phyloP scores from a whole-genome alignment of 2,329 filamentous ascomycete species.

The Colletotrichum tropicicola region DNA sequence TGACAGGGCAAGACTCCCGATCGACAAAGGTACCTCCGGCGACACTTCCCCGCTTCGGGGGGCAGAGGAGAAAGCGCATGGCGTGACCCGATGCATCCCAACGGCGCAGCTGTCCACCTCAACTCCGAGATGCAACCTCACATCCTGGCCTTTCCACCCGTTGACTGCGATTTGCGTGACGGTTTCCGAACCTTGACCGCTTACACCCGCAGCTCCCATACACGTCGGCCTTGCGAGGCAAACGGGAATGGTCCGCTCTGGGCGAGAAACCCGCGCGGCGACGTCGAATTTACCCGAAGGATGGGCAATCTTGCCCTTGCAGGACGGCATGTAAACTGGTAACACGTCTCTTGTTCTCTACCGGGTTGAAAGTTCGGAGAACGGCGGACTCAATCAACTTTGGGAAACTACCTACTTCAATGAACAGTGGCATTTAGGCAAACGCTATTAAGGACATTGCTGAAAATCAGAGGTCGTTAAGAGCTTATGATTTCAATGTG shows the following conservation, averaged over 20 bases:
- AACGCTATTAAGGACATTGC: too few relatives aligned
- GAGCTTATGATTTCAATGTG: too few relatives aligned
- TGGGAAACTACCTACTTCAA: too few relatives aligned
- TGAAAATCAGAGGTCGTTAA: too few relatives aligned
- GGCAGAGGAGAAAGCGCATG: not conserved
- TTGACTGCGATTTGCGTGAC: too few relatives aligned
- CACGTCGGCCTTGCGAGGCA: not conserved
- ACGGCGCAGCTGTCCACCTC: not conserved
- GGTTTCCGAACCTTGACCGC: too few relatives aligned
- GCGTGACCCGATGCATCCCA: not conserved
- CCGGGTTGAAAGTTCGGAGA: not conserved
- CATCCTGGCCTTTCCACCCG: not conserved
- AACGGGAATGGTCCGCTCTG: not conserved
- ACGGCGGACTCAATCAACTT: not conserved
- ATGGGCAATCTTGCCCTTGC: not conserved
- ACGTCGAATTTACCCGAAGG: not conserved
- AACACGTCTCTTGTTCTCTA: too few relatives aligned
- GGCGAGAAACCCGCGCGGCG: not conserved
- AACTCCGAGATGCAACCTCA: not conserved
- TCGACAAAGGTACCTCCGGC: not conserved
- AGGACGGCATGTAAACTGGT: not conserved
- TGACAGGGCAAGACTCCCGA: too few relatives aligned
- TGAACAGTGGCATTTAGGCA: too few relatives aligned
- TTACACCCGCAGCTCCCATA: not conserved
- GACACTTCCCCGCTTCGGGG: not conserved